Percentiles rank a stretch among this genome's conserved stretches.
Conservation (phyloP, 2,329 filamentous ascomycete species). For the Curvularia hawaiiensis region DNA sequence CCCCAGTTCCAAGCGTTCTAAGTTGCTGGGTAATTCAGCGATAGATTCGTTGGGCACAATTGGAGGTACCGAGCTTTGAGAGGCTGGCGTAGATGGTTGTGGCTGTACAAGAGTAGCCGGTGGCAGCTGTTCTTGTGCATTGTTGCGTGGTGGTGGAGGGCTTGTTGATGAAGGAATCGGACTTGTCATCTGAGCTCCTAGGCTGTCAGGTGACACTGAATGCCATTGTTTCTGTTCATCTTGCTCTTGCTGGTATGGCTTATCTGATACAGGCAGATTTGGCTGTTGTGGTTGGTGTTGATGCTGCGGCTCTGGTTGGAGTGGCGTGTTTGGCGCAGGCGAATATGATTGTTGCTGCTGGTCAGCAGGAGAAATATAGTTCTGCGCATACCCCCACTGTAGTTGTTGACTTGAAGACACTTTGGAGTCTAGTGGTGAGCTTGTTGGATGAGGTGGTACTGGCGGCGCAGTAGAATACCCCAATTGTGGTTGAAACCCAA, state of each 20-base stretch:
- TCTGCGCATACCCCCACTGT: neutral
- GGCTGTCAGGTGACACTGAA: constrained; percentile 11
- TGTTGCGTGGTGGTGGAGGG: neutral
- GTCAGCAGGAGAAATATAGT: neutral
- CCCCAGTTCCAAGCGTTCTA: constrained; percentile 31
- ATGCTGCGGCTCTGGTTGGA: neutral
- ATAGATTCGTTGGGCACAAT: constrained; percentile 35
- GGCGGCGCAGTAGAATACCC: neutral
- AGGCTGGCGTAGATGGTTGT: neutral
- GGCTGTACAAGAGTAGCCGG: neutral
- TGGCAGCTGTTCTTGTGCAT: neutral
- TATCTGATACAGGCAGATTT: neutral
- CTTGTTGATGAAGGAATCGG: neutral
- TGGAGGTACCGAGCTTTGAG: neutral
- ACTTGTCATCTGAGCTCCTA: neutral
- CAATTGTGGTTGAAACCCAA: neutral
- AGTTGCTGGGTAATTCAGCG: constrained; percentile 42
- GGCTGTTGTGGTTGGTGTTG: neutral
- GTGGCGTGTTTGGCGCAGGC: neutral
- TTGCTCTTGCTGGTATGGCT: constrained; percentile 13
- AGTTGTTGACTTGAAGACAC: neutral
- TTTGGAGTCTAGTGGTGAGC: neutral
- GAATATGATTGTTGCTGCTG: neutral
- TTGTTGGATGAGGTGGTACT: neutral
- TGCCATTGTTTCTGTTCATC: constrained; percentile 38